Evolutionary conservation across 768 basidiomycete species (phyloP).

Genomic region (Pisolithus tinctorius): DNA sequence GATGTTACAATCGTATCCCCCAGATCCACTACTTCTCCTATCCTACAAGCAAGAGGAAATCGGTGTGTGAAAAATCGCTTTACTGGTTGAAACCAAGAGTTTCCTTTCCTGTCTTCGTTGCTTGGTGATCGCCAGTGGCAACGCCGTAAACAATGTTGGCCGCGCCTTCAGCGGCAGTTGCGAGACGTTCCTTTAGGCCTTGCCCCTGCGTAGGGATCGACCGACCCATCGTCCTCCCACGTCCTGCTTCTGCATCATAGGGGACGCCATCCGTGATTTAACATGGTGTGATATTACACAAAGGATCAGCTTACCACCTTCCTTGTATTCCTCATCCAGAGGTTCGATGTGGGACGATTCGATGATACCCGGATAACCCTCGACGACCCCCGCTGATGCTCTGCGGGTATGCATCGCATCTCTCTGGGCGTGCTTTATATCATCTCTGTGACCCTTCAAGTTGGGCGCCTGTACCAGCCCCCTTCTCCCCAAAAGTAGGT

Average conservation of each 20-base stretch:
- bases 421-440: conserved; percentile 28
- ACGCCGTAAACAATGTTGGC: conserved; percentile 33
- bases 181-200: conserved; percentile 19
- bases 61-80: neutral
- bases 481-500: neutral
- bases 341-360: conserved; percentile 49
- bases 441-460: conserved; percentile 35
- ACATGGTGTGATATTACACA: neutral
- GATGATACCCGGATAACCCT: conserved; percentile 50
- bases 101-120: conserved; percentile 30
- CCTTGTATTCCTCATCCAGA: conserved; percentile 38
- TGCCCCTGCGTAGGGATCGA: neutral
- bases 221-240: neutral
- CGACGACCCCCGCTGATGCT: conserved; percentile 41
- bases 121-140: conserved; percentile 29
- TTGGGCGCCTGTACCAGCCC: conserved; percentile 35
- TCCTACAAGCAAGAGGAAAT: neutral
- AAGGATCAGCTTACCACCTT: conserved; percentile 22
- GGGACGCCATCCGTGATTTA: neutral
- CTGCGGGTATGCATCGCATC: conserved; percentile 35
- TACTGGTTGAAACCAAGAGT: conserved; percentile 9
- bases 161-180: conserved; percentile 26
- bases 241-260: neutral
- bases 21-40: neutral
- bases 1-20: neutral